Evolutionary conservation across 495 filamentous ascomycete genomes (phyloP).

Genomic region (Zalerion maritima): DNA sequence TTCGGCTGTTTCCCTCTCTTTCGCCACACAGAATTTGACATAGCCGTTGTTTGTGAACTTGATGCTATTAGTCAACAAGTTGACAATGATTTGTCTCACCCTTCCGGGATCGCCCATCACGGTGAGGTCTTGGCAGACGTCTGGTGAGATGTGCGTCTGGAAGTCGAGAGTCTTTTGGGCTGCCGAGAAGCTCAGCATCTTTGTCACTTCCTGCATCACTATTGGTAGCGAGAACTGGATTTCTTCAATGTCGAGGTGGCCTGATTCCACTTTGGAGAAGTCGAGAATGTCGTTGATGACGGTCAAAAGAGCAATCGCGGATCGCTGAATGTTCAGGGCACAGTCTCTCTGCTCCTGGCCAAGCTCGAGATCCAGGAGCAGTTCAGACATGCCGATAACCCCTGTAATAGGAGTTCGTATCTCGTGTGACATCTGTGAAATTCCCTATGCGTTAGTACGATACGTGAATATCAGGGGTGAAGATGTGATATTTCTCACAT

Average conservation of each 20-base stretch:
- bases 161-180: conserved; percentile 45
- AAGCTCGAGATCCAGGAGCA: conserved; percentile 52
- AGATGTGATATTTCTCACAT: conserved; percentile 16
- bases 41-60: conserved; percentile 70
- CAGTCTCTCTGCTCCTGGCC: conserved; percentile 56
- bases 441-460: background rate
- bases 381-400: conserved; percentile 60
- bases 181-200: conserved; percentile 46
- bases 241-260: conserved; percentile 56
- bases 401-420: conserved; percentile 59
- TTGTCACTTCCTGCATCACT: conserved; percentile 55
- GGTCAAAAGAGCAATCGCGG: conserved; percentile 65
- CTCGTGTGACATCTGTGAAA: conserved; percentile 64
- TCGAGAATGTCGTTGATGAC: conserved; percentile 87
- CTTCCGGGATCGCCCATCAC: conserved; percentile 66
- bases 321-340: conserved; percentile 64
- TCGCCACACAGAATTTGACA: conserved; percentile 39
- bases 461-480: background rate
- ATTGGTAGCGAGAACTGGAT: conserved; percentile 64
- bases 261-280: conserved; percentile 76
- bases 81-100: conserved; percentile 70
- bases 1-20: conserved; percentile 32
- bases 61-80: conserved; percentile 76
- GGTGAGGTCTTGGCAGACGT: conserved; percentile 27
- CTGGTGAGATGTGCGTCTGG: conserved; percentile 26